Percentiles rank a stretch among this genome's conserved stretches.
phyloP scores from a whole-genome alignment of 2,329 filamentous ascomycete species.

The Trichoderma harzianum region DNA sequence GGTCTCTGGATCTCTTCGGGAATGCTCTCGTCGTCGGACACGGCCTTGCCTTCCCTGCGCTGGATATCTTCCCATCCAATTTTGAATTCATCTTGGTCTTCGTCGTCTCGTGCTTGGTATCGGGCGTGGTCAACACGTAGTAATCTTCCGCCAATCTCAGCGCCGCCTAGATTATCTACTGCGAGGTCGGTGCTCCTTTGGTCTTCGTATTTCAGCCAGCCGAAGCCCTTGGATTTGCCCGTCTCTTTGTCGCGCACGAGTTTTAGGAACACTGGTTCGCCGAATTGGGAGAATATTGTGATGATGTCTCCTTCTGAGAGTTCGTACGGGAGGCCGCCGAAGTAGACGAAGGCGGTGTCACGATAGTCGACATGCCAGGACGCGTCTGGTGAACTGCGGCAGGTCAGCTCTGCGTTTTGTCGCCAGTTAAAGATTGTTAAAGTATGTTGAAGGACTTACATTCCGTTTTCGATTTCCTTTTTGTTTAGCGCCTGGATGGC shows the following conservation, averaged over 20 bases:
- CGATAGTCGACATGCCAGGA: conserved; percentile 98
- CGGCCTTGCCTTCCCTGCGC: conserved; percentile 47
- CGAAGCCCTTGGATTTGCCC: conserved; percentile 90
- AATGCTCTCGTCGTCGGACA: conserved; percentile 44
- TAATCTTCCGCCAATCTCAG: conserved; percentile 74
- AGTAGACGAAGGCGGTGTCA: conserved; percentile 95
- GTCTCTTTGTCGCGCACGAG: conserved; percentile 93
- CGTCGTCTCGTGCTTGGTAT: conserved; percentile 84
- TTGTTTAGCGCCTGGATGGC: conserved; percentile 92
- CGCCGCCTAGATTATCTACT: conserved; percentile 90
- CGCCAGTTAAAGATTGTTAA: not conserved
- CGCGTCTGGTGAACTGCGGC: conserved; percentile 67
- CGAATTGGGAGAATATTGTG: conserved; percentile 95
- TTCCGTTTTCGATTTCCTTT: conserved; percentile 84
- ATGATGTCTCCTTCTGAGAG: conserved; percentile 94
- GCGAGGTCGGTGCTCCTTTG: conserved; percentile 93
- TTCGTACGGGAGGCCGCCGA: conserved; percentile 89
- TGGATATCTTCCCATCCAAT: conserved; percentile 59
- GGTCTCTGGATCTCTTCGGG: conserved; percentile 48
- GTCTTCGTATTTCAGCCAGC: conserved; percentile 97
- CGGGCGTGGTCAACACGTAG: conserved; percentile 88
- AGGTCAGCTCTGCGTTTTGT: conserved; percentile 24
- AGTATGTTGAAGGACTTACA: conserved; percentile 48
- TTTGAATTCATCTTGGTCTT: conserved; percentile 58
- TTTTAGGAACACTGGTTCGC: conserved; percentile 90